Evolutionary conservation across 2,329 filamentous ascomycete species (phyloP).

Genomic region (Cytospora schulzeri): DNA sequence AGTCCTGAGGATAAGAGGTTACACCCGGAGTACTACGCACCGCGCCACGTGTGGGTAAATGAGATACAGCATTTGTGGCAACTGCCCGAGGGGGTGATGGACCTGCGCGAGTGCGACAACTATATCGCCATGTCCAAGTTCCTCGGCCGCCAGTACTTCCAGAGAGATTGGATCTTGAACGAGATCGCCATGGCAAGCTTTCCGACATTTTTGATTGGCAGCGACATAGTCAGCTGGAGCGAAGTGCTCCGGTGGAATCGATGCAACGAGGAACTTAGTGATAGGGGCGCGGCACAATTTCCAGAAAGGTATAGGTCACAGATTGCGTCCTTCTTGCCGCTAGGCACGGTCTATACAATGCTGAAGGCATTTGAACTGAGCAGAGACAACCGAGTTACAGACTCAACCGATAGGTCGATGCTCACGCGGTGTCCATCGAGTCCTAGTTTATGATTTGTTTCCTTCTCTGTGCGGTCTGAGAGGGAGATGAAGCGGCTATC

Average conservation of each 20-base stretch:
- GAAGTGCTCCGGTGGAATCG: slow-evolving; percentile 40
- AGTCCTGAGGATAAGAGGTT: slow-evolving; percentile 37
- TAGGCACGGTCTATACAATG: slow-evolving; percentile 19
- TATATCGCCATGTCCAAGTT: slow-evolving; percentile 35
- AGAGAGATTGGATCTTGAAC: slow-evolving; percentile 42
- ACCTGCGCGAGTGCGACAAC: slow-evolving; percentile 17
- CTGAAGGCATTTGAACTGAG: slow-evolving; percentile 16
- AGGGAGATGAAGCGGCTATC: background rate
- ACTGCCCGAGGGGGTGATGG: background rate
- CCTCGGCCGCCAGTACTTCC: slow-evolving; percentile 38
- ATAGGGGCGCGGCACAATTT: slow-evolving; percentile 6
- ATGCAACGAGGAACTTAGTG: slow-evolving; percentile 40
- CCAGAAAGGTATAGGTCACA: background rate
- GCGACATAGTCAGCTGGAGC: slow-evolving; percentile 41
- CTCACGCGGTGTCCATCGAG: slow-evolving; percentile 2
- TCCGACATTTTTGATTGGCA: slow-evolving; percentile 37
- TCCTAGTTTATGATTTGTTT: background rate
- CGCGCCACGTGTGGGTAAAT: slow-evolving; percentile 36
- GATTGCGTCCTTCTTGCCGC: slow-evolving; percentile 3
- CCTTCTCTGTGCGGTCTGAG: too few relatives aligned
- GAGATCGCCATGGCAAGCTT: slow-evolving; percentile 40
- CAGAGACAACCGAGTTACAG: slow-evolving; percentile 3
- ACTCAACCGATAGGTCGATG: slow-evolving; percentile 3
- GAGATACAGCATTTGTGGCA: slow-evolving; percentile 30
- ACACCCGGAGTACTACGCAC: slow-evolving; percentile 40